Percentiles rank a stretch among this genome's conserved stretches.
Evolutionary conservation across 495 filamentous ascomycete genomes (phyloP).

Genomic region (Trichoderma orchidacearum): DNA sequence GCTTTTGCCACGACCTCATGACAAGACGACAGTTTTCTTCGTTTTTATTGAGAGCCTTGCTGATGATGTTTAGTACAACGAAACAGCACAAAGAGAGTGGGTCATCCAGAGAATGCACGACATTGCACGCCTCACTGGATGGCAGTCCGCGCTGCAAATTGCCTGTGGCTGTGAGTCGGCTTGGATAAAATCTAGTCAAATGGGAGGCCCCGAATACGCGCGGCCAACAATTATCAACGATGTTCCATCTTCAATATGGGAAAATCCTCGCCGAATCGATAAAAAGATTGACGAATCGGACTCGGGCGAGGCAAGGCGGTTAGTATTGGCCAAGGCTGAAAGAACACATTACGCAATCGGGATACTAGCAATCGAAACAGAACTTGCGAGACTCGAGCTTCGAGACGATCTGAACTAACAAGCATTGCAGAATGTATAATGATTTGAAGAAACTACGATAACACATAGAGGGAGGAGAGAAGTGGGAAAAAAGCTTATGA

Average conservation of each 20-base stretch:
- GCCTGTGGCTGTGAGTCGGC: conserved; percentile 69
- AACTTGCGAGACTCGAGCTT: conserved; percentile 34
- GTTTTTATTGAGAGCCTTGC: neutral
- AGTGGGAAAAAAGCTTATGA: neutral
- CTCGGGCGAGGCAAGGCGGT: conserved; percentile 14
- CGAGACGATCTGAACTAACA: conserved; percentile 4
- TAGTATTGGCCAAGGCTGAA: conserved; percentile 33
- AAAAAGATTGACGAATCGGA: conserved; percentile 19
- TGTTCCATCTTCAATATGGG: conserved; percentile 22
- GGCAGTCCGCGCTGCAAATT: conserved; percentile 68
- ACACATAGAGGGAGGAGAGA: conserved; percentile 2
- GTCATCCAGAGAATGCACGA: conserved; percentile 56
- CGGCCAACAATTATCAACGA: conserved; percentile 23
- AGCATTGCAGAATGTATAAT: neutral
- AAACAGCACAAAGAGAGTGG: conserved; percentile 61
- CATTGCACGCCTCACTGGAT: conserved; percentile 71
- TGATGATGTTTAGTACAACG: conserved; percentile 45
- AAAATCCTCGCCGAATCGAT: conserved; percentile 26
- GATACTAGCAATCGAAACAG: conserved; percentile 34
- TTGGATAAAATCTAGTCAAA: conserved; percentile 59
- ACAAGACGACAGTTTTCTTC: neutral
- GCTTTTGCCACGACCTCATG: neutral
- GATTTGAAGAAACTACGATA: conserved; percentile 8
- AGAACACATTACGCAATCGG: conserved; percentile 40
- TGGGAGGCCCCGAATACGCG: conserved; percentile 64